Evolutionary conservation across 257 asterid genomes (phyloP), one percentile per base, ranked within the genome.

Genomic region (Lantana camara): DNA sequence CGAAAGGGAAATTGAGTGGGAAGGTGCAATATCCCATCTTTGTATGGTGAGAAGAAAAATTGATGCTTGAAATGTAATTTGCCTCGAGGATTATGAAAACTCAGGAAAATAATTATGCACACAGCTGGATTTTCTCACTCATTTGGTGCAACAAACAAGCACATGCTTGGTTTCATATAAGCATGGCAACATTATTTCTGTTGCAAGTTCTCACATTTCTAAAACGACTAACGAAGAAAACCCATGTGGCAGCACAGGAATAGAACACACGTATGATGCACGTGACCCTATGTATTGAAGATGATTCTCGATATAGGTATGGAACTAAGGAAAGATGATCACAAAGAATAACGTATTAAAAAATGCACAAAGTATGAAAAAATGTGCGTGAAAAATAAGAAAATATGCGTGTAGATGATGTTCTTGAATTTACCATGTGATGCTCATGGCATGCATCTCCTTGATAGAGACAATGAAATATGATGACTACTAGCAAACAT

Each of bases 151-250:
- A 77, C 89, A 74, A 77, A 80, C 58, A 47, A 27, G 89, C 92
- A 89, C 89, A 89, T 89, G 95, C 85, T 72, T 73, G 91, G 89
- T 88, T 85, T 69, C 84, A 72, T 61, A 67, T 63, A 67, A 71
- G 74, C 49, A 63, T 47, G 85, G 75, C 85, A 79, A 49, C 50
- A 71, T 77, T 64, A 74, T 56, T 63, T 63, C 68, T 47, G 61
- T 60, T 58, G 65, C 80, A 61, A 70, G 58, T 70, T 68, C 34
- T 66, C 52, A 41, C 49, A 62, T 56, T 60, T 75, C 70, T 51
- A 64, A 27, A 76, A 66, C 73, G 73, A 71, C 63, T 40, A 64
- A 58, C 34, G 57, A 57, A 21, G 49, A 44, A 63, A 14, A 5
- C 29, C 49, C 68, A 40, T 50, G 10, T 57, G 49, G 38, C 48